These are phyloP conservation scores for Backusella macrospora DNA, from an alignment of 192 early-diverging fungal species.

Conservation along the genomic window DNA sequence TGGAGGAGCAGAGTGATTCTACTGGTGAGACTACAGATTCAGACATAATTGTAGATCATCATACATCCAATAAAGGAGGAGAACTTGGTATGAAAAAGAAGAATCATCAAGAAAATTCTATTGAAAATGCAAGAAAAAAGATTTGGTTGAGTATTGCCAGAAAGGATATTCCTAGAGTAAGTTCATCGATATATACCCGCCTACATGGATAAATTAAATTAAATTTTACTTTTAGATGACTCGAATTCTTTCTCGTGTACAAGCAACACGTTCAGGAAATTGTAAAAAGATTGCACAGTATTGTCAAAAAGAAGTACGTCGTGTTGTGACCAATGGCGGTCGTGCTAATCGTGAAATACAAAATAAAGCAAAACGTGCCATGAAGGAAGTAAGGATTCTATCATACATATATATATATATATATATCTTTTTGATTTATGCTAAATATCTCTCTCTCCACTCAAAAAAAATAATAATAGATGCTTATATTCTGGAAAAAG, in stretches of 20 bases:
- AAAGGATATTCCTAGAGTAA: too few relatives aligned
- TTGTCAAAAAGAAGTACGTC: conserved; percentile 73
- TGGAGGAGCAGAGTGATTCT: too few relatives aligned
- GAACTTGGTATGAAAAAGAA: not conserved
- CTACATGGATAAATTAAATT: too few relatives aligned
- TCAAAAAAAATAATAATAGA: conserved; percentile 28
- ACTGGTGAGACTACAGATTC: too few relatives aligned
- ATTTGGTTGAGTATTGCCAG: conserved; percentile 26
- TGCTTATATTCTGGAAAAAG: conserved; percentile 89
- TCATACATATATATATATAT: too few relatives aligned
- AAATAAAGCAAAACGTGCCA: conserved; percentile 61
- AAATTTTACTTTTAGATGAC: conserved; percentile 32
- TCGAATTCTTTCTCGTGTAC: conserved; percentile 49
- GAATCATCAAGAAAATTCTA: not conserved
- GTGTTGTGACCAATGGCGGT: conserved; percentile 52
- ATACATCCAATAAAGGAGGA: not conserved
- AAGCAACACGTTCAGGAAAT: conserved; percentile 53
- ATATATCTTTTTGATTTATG: too few relatives aligned
- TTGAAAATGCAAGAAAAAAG: conserved; percentile 25
- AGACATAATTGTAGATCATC: not conserved
- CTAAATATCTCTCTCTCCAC: too few relatives aligned
- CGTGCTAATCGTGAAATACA: conserved; percentile 66
- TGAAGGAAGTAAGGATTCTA: conserved; percentile 39
- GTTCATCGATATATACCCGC: too few relatives aligned
- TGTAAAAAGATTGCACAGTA: conserved; percentile 70